A percentile compares a stretch with the other conserved stretches of the same genome.
phyloP scores from a whole-genome alignment of 306 rosid species.

The Medicago arabica region DNA sequence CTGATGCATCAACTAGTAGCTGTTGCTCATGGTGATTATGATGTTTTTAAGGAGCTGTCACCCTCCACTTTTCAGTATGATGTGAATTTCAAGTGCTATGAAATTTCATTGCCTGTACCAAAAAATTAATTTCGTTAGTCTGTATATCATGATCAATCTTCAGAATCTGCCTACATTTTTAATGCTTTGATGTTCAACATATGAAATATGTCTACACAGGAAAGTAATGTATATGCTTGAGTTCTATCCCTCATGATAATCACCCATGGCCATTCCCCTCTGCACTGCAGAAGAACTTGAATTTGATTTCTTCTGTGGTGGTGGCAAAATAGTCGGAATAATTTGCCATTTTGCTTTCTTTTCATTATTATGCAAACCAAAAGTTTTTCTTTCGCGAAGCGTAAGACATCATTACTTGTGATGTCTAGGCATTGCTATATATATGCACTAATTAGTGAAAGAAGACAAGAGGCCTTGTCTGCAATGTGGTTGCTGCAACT shows the following conservation, averaged over 20 bases:
- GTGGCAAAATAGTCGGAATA: neutral
- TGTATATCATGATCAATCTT: slow-evolving; percentile 27
- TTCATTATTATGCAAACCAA: neutral
- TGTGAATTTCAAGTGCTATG: neutral
- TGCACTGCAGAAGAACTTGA: neutral
- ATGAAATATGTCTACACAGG: neutral
- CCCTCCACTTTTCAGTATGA: slow-evolving; percentile 3
- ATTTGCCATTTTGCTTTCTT: neutral
- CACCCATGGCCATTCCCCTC: neutral
- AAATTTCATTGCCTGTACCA: slow-evolving; percentile 32
- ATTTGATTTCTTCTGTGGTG: neutral
- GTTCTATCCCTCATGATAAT: neutral
- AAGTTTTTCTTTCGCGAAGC: too few relatives aligned
- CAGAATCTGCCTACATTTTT: neutral
- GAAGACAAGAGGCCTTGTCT: neutral
- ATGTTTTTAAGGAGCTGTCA: slow-evolving; percentile 3
- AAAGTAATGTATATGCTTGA: neutral
- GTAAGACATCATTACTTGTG: too few relatives aligned
- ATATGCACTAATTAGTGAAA: neutral
- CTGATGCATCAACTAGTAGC: slow-evolving; percentile 59
- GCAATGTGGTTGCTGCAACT: neutral
- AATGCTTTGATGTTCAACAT: too few relatives aligned
- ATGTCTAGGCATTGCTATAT: neutral
- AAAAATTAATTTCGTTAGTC: slow-evolving; percentile 8
- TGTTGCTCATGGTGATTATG: slow-evolving; percentile 68